Percentiles rank a stretch among this genome's conserved stretches.
phyloP scores from a whole-genome alignment of 2,329 filamentous ascomycete genomes.

The Endocalyx cinctus region DNA sequence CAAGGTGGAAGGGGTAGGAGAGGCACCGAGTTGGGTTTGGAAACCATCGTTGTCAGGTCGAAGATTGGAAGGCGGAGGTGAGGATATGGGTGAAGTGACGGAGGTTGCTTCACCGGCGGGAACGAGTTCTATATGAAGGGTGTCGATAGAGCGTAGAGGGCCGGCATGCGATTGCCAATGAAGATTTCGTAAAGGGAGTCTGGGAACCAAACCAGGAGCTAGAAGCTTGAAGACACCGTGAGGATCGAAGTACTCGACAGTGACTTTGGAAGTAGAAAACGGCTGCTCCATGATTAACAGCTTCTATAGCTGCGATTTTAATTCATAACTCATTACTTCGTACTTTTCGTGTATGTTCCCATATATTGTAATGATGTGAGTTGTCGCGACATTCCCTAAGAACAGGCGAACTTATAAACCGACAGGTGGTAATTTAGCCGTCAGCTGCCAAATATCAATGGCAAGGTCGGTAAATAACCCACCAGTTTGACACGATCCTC shows the following conservation, averaged over 20 bases:
- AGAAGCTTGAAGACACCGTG: slow-evolving; percentile 81
- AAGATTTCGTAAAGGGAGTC: slow-evolving; percentile 82
- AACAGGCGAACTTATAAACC: too few species aligned
- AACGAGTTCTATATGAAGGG: slow-evolving; percentile 85
- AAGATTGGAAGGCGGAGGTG: slow-evolving; percentile 29
- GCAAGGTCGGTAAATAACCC: too few species aligned
- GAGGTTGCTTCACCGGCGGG: slow-evolving; percentile 46
- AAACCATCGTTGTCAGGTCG: slow-evolving; percentile 53
- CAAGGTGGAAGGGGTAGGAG: slow-evolving; percentile 9
- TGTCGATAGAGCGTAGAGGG: slow-evolving; percentile 87
- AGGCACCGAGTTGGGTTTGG: slow-evolving; percentile 45
- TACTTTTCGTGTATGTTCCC: too few species aligned
- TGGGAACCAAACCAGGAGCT: slow-evolving; percentile 69
- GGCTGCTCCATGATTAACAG: slow-evolving; percentile 58
- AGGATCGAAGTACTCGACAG: slow-evolving; percentile 94
- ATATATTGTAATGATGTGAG: too few species aligned
- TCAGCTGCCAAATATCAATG: too few species aligned
- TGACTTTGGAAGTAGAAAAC: slow-evolving; percentile 72
- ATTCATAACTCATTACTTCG: slow-evolving; percentile 25
- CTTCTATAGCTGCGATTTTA: slow-evolving; percentile 14
- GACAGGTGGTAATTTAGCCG: too few species aligned
- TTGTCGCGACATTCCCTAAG: too few species aligned
- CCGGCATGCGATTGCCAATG: slow-evolving; percentile 96
- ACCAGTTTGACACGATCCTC: too few species aligned
- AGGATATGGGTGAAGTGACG: slow-evolving; percentile 29